A percentile compares a stretch with the other conserved stretches of the same genome.
Conservation (phyloP, 768 basidiomycete genomes). For the Xerocomus brunneocitrinus region DNA sequence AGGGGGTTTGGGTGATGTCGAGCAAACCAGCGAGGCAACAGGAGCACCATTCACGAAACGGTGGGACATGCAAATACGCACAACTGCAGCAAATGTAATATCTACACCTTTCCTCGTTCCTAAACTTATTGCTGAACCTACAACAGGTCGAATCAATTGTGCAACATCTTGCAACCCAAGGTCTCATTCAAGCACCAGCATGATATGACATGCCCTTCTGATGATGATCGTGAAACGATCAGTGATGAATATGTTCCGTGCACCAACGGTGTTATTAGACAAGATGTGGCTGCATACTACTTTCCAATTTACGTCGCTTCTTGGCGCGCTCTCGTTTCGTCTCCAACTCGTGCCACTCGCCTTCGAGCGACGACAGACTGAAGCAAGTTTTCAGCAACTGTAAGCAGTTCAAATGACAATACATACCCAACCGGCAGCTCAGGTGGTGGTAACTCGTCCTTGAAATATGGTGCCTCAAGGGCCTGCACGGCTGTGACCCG, state of each 20-base stretch:
- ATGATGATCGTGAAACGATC: constrained; percentile 1
- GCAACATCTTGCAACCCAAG: constrained; percentile 72
- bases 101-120: neutral
- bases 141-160: constrained; percentile 79
- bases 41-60: constrained; percentile 88
- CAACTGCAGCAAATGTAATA: constrained; percentile 80
- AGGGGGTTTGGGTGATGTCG: constrained; percentile 84
- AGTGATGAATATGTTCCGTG: constrained; percentile 16
- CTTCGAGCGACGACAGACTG: constrained; percentile 76
- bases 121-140: constrained; percentile 1
- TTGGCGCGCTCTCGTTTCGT: constrained; percentile 88
- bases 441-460: constrained; percentile 67
- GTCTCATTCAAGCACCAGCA: constrained; percentile 44
- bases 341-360: constrained; percentile 98
- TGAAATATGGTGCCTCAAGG: constrained; percentile 81
- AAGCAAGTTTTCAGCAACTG: constrained; percentile 1
- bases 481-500: constrained; percentile 79
- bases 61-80: constrained; percentile 93
- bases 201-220: constrained; percentile 8
- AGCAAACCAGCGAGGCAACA: constrained; percentile 83
- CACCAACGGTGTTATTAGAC: constrained; percentile 25
- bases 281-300: constrained; percentile 35
- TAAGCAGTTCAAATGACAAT: neutral
- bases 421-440: constrained; percentile 76
- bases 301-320: constrained; percentile 67